Evolutionary conservation across 768 basidiomycete species (phyloP), one percentile per base, ranked within the genome.

Genomic region (Boletus rufocinnamomeus): DNA sequence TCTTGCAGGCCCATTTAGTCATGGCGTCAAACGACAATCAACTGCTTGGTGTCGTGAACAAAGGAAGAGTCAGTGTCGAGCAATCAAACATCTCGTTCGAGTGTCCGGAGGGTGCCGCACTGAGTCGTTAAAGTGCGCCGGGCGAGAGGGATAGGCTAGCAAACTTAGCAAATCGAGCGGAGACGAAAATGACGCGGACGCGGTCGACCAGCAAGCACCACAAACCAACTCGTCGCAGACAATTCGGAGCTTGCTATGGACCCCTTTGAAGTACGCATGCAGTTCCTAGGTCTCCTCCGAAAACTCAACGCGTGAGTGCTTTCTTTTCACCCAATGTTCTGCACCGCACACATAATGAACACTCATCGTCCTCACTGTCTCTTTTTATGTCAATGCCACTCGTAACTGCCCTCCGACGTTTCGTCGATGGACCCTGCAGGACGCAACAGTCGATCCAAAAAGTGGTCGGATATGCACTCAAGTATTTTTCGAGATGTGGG

Each of bases 361-460:
- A n/a, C 17, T 2, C 5, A 17, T 46, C 27, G 27, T 28, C 27
- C 46, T 28, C 27, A 5, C 27, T 19, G 2, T 44, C 43, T 44
- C 6, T 23, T 25, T 16, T 45, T 17, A 19, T 30, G n/a, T 13
- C 19, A 6, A 19, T 30, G n/a, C n/a, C 19, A 6, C 19, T n/a
- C 19, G 6, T 19, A 7, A 30, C 46, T 3, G 2, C 27, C 19
- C 6, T 28, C 13, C 9, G 13, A 13, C 19, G 23, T 23, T 19
- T 37, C 23, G 8, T 19, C 23, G 17, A 34, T 27, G 16, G 23
- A 38, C 27, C 35, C 27, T 35, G n/a, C 30, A 93, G 90, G 65
- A 86, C 92, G 30, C 92, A 93, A 68, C 86, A 85, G 66, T 93
- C 91, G 13, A 94, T 95, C 54, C 90, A 92, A 72, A 91, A 89